A percentile compares a stretch with the other conserved stretches of the same genome.
Evolutionary conservation across 2,329 filamentous ascomycete species (phyloP).

Genomic region (Endothia cerciana): DNA sequence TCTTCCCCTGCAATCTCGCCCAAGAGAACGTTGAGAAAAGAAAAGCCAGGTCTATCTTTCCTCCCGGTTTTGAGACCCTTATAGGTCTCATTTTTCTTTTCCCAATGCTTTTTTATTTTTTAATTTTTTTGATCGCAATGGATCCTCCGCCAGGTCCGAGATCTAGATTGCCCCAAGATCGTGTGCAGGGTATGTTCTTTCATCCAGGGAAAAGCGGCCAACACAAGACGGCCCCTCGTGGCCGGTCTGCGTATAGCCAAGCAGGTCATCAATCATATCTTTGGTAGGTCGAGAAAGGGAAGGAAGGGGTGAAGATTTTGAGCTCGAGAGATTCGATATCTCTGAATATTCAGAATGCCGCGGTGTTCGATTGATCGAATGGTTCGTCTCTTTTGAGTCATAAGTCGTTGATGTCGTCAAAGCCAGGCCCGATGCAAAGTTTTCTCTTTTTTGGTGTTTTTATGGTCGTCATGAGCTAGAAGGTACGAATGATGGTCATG

Average conservation of each 20-base stretch:
- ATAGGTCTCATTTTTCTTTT: background rate
- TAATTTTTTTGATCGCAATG: background rate
- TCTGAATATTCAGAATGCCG: constrained; percentile 8
- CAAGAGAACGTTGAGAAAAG: constrained; percentile 6
- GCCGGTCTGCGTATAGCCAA: constrained; percentile 11
- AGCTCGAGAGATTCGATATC: constrained; percentile 4
- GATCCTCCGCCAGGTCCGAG: constrained; percentile 2
- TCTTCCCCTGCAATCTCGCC: background rate
- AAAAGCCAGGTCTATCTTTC: constrained; percentile 12
- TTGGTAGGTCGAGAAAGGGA: background rate
- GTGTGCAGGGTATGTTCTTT: constrained; percentile 4
- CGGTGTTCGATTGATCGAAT: constrained; percentile 29
- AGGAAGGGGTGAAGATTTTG: background rate
- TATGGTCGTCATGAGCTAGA: constrained; percentile 26
- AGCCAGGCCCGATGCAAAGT: constrained; percentile 18
- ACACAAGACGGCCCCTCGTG: background rate
- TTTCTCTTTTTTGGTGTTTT: constrained; percentile 15
- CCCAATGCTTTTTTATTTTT: constrained; percentile 1
- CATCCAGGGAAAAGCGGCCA: background rate
- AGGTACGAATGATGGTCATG: constrained; percentile 22
- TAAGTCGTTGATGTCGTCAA: constrained; percentile 22
- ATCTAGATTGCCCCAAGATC: constrained; percentile 4
- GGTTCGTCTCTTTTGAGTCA: constrained; percentile 26
- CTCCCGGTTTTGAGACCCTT: constrained; percentile 1
- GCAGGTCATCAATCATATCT: constrained; percentile 15